A percentile compares a stretch with the other conserved stretches of the same genome.
These are phyloP conservation scores for Calocybe gambosa DNA, from an alignment of 1,284 basidiomycete genomes.

Conservation along the genomic window DNA sequence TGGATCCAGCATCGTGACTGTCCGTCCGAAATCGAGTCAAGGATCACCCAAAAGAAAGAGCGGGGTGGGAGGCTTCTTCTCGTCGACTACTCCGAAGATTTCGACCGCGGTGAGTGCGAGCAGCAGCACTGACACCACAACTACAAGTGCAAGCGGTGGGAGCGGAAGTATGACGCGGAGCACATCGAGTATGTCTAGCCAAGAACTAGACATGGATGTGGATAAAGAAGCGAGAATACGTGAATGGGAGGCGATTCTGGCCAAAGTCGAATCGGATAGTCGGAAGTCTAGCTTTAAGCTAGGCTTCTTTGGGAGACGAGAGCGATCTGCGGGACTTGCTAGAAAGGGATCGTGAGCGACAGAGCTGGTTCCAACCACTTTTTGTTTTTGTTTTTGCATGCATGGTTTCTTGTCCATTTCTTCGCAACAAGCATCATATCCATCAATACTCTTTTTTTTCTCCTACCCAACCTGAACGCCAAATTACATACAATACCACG, in stretches of 20 bases:
- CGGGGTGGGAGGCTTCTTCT: conserved; percentile 16
- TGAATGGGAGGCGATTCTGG: conserved; percentile 75
- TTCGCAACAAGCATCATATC: not conserved
- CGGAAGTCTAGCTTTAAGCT: conserved; percentile 57
- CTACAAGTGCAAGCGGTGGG: conserved; percentile 23
- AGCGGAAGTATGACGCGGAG: conserved; percentile 18
- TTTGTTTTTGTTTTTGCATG: conserved; percentile 2
- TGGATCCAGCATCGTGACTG: conserved; percentile 14
- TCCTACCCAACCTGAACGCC: too few species aligned
- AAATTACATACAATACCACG: too few species aligned
- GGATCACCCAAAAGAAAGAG: conserved; percentile 14
- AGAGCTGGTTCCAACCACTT: conserved; percentile 7
- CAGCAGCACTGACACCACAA: conserved; percentile 26
- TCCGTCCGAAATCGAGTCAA: conserved; percentile 22
- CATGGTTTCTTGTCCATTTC: conserved; percentile 4
- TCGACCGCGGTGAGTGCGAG: conserved; percentile 22
- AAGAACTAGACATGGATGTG: conserved; percentile 26
- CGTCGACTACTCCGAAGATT: conserved; percentile 20
- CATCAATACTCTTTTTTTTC: too few species aligned
- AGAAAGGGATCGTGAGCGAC: conserved; percentile 15
- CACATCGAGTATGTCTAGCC: conserved; percentile 26
- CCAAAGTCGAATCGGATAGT: conserved; percentile 60
- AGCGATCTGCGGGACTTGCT: conserved; percentile 25
- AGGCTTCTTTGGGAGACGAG: conserved; percentile 47
- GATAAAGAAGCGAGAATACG: conserved; percentile 38